Base-by-base conservation (phyloP, 192 early-diverging fungal species). In the Entophlyctis helioformis region DNA sequence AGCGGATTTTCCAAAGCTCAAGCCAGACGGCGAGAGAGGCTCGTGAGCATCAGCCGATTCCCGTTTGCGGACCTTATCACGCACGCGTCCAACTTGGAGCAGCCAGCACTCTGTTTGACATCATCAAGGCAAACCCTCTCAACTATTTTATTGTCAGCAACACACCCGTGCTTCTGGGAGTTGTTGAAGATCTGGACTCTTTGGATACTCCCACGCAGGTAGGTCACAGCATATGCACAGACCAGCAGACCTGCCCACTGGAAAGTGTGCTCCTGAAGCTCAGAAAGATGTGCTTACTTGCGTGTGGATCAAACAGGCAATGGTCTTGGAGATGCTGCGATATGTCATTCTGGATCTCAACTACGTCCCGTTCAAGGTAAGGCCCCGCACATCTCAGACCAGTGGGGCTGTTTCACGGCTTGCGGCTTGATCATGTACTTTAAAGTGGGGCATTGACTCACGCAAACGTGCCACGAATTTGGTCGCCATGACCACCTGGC, bases 141-240 rank as follows among this genome's bases (percentile, higher is more conserved):
- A 81, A 81, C 48, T 81, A 74, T 45, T 81, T 81, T 51, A 37
- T 78, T 13, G 58, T 68, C 11, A 65, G 67, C 29, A 36, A 58
- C 2, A 52, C 71, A 19, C 71, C 66, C 34, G 46, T 62, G 22
- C 39, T 81, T 4, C 66, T 74, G 1, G 58, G 60, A 23, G 49
- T 78, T 2, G 63, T 76, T 22, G 76, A 81, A 46, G 48, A 60
- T 22, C 53, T 81, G 15, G 72, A 76, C 34, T 57, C 22, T 1
- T 70, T 33, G 22, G 41, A 32, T 47, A 66, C 15, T 49, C 66
- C 29, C 62, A 72, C 59, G 65, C 72, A 51, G 25, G 45, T 51
- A 27, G 16, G 25, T 0, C 9, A 25, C 27, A n/a, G n/a, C n/a
- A n/a, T n/a, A n/a, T n/a, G n/a, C n/a, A n/a, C n/a, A n/a, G n/a